A percentile compares a stretch with the other conserved stretches of the same genome.
phyloP scores from a whole-genome alignment of 371 early-diverging fungal genomes.

The Vairimorpha ceranae region DNA sequence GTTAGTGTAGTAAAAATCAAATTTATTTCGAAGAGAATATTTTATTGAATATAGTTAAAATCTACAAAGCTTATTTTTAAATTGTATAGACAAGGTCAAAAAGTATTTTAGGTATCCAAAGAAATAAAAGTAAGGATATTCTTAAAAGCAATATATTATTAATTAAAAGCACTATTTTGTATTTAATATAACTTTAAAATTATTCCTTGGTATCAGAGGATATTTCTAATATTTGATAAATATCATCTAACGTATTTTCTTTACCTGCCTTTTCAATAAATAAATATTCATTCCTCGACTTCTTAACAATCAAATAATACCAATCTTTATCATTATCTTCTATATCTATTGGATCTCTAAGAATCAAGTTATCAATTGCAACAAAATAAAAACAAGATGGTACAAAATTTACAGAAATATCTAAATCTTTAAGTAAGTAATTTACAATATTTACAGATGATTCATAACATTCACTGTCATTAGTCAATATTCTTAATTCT shows the following conservation, averaged over 20 bases:
- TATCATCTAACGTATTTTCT: neutral
- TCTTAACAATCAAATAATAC: slow-evolving; percentile 7
- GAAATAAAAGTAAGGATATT: too few relatives aligned
- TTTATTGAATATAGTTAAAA: too few relatives aligned
- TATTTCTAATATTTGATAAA: neutral
- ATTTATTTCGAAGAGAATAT: too few relatives aligned
- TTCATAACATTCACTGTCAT: slow-evolving; percentile 19
- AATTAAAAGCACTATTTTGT: neutral
- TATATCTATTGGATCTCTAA: slow-evolving; percentile 27
- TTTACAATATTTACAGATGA: slow-evolving; percentile 6
- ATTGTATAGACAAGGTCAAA: too few relatives aligned
- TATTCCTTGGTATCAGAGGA: neutral
- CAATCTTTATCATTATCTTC: slow-evolving; percentile 21
- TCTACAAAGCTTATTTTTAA: too few relatives aligned
- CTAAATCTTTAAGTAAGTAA: slow-evolving; percentile 8
- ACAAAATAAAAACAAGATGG: slow-evolving; percentile 31
- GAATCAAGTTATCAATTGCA: neutral
- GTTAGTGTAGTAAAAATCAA: too few relatives aligned
- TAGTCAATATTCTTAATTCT: slow-evolving; percentile 15
- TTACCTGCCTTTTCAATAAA: slow-evolving; percentile 29
- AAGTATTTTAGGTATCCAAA: too few relatives aligned
- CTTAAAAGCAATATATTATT: too few relatives aligned
- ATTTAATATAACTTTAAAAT: neutral
- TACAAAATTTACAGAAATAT: slow-evolving; percentile 20
- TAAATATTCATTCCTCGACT: slow-evolving; percentile 20